These are phyloP conservation scores for Rhexocercosporidium sp. DNA, from an alignment of 2,329 filamentous ascomycete genomes.

Conservation along the genomic window DNA sequence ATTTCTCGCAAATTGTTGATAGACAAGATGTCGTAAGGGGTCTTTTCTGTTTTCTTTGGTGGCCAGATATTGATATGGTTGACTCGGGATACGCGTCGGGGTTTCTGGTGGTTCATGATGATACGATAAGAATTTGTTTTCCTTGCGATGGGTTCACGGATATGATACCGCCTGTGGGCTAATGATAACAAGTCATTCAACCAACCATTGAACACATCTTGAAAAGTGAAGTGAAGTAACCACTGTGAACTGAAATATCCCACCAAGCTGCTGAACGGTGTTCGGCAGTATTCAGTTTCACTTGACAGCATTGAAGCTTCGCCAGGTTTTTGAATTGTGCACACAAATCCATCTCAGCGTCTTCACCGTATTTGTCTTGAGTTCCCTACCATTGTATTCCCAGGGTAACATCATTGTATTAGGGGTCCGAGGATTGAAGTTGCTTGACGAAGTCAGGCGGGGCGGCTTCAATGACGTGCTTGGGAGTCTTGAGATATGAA, in stretches of 20 bases:
- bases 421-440: too few species aligned
- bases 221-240: neutral
- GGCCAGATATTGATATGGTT: slow-evolving; percentile 10
- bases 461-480: too few species aligned
- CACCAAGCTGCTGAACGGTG: too few species aligned
- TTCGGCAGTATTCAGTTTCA: too few species aligned
- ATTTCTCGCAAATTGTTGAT: slow-evolving; percentile 15
- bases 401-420: too few species aligned
- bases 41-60: slow-evolving; percentile 1
- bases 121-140: slow-evolving; percentile 10
- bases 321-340: too few species aligned
- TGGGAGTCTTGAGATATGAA: too few species aligned
- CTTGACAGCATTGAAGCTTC: too few species aligned
- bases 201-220: neutral
- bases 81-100: neutral
- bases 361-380: too few species aligned
- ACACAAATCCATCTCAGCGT: too few species aligned
- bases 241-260: neutral
- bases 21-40: neutral
- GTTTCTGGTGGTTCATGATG: slow-evolving; percentile 11
- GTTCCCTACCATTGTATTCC: too few species aligned
- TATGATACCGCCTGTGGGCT: slow-evolving; percentile 21
- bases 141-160: slow-evolving; percentile 9
- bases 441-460: too few species aligned
- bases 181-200: slow-evolving; percentile 17